Conservation (phyloP, 306 rosid genomes). For the Morella rubra region DNA sequence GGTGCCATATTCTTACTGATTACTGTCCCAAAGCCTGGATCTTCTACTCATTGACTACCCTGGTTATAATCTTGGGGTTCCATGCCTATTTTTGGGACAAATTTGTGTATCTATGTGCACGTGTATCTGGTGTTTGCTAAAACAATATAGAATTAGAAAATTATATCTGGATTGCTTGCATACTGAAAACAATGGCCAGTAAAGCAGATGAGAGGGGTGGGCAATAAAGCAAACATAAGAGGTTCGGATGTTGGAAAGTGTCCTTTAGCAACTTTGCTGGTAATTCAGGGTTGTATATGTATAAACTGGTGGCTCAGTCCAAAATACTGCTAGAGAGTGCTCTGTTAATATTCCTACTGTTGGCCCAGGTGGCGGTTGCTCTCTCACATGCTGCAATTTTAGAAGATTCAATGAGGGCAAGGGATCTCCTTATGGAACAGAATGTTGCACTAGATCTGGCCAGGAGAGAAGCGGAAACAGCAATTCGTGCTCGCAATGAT, state of each 20-base stretch:
- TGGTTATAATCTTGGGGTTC: background rate
- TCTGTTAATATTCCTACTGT: background rate
- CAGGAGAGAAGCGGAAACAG: constrained; percentile 98
- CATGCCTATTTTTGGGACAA: background rate
- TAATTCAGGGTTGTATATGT: background rate
- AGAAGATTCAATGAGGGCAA: constrained; percentile 98
- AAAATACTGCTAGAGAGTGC: background rate
- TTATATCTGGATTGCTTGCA: background rate
- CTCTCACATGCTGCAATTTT: constrained; percentile 98
- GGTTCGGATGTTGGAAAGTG: background rate
- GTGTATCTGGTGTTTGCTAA: background rate
- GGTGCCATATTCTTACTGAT: background rate
- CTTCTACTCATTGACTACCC: background rate
- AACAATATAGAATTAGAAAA: background rate
- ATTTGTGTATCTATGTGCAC: background rate
- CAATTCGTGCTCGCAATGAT: constrained; percentile 97
- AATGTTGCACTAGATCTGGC: constrained; percentile 95
- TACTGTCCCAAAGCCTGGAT: background rate
- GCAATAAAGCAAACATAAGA: background rate
- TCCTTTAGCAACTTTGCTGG: constrained; percentile 3
- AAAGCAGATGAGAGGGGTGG: background rate
- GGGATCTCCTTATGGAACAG: constrained; percentile 93
- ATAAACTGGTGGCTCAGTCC: background rate
- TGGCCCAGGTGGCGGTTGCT: constrained; percentile 90
- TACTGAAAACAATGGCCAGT: background rate